Conservation (phyloP, 257 asterid species). For the Ballota nigra region DNA sequence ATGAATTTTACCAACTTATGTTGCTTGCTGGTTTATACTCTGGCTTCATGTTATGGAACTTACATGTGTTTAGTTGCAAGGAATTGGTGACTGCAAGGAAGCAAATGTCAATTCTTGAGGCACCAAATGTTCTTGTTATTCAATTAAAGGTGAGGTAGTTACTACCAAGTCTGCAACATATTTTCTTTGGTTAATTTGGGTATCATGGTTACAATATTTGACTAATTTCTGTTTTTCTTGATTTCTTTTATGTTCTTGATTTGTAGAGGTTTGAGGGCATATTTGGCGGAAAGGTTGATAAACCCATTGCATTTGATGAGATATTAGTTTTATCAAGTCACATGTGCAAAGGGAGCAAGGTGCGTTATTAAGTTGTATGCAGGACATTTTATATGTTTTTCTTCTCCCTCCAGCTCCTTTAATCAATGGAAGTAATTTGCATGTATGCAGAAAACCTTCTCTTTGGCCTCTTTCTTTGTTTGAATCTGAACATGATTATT, state of each 20-base stretch:
- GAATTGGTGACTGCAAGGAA: constrained; percentile 94
- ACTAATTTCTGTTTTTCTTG: neutral
- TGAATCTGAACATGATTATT: neutral
- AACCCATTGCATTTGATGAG: constrained; percentile 75
- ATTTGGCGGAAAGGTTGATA: constrained; percentile 87
- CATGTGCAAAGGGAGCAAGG: constrained; percentile 88
- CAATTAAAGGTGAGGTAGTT: constrained; percentile 74
- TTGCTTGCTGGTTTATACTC: constrained; percentile 7
- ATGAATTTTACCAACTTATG: constrained; percentile 9
- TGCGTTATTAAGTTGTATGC: constrained; percentile 27
- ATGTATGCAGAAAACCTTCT: neutral
- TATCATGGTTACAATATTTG: constrained; percentile 1
- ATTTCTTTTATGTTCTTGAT: neutral
- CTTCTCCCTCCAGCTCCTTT: constrained; percentile 10
- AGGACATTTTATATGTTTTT: constrained; percentile 8
- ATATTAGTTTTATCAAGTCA: constrained; percentile 74
- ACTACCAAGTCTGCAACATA: constrained; percentile 2
- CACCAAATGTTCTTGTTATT: constrained; percentile 94
- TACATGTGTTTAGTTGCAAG: constrained; percentile 76
- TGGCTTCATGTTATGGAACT: constrained; percentile 27
- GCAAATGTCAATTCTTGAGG: constrained; percentile 91
- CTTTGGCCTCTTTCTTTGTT: neutral
- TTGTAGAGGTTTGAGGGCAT: constrained; percentile 90
- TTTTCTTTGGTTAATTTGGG: constrained; percentile 15
- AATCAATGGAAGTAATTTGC: neutral